Evolutionary conservation across 169 alveolate genomes (phyloP).

Genomic region (Eimeria acervulina): DNA sequence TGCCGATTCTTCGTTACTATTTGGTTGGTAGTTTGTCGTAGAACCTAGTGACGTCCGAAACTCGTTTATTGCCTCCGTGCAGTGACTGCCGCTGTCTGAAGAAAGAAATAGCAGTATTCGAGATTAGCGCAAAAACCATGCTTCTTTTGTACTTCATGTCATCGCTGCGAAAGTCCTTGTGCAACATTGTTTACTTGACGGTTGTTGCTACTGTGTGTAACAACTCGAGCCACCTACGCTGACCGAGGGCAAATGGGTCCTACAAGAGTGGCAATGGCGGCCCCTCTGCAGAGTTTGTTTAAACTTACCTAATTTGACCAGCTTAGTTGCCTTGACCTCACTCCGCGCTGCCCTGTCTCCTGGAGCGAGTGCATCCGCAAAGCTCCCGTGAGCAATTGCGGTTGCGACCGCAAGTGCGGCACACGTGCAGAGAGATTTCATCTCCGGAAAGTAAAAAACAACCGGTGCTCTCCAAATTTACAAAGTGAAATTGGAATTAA

Average conservation of each 20-base stretch:
- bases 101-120: not conserved
- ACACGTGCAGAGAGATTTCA: slow-evolving; percentile 11
- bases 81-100: not conserved
- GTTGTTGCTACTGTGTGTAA: not conserved
- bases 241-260: not conserved
- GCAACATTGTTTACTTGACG: not conserved
- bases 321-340: not conserved
- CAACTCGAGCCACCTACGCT: no score
- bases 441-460: not conserved
- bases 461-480: not conserved
- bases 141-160: not conserved
- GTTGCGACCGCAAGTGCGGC: slow-evolving; percentile 39
- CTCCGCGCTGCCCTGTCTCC: not conserved
- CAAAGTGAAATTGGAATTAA: not conserved
- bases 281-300: not conserved
- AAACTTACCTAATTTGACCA: not conserved
- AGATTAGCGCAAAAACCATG: not conserved
- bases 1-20: no score
- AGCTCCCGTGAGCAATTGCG: not conserved
- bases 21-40: not conserved
- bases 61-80: not conserved
- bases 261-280: no score
- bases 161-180: not conserved
- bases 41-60: not conserved
- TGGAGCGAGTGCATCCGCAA: not conserved